phyloP scores from a whole-genome alignment of 2,329 filamentous ascomycete genomes.

The Ilyonectria destructans region DNA sequence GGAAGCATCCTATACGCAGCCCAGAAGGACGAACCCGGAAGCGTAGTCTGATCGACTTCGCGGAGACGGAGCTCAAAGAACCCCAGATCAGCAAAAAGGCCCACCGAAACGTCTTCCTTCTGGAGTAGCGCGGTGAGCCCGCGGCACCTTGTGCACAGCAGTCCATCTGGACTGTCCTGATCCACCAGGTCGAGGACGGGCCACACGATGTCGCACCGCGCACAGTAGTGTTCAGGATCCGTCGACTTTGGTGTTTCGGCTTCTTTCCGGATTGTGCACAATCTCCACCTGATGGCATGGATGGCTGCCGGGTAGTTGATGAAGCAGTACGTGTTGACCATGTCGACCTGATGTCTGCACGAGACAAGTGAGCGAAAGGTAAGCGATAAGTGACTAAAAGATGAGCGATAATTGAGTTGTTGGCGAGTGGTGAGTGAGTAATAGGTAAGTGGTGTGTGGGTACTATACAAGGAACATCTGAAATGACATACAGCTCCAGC shows the following conservation, averaged over 20 bases:
- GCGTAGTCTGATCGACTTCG: background rate
- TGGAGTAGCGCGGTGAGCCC: background rate
- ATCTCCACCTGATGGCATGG: background rate
- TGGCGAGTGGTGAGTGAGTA: background rate
- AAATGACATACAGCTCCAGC: background rate
- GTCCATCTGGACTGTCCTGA: background rate
- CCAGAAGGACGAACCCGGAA: background rate
- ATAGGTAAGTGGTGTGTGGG: background rate
- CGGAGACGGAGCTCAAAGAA: background rate
- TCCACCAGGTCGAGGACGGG: background rate
- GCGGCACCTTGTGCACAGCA: background rate
- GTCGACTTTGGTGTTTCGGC: background rate
- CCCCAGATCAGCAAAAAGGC: constrained; percentile 1
- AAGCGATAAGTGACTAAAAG: background rate
- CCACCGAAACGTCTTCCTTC: background rate
- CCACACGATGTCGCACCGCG: constrained; percentile 1
- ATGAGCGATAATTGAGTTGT: background rate
- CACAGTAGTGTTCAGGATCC: constrained; percentile 1
- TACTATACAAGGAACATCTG: background rate
- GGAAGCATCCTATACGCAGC: background rate
- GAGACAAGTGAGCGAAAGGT: background rate
- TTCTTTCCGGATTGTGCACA: background rate
- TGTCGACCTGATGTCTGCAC: background rate
- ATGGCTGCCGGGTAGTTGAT: background rate
- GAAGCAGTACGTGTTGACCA: background rate